A percentile compares a stretch with the other conserved stretches of the same genome.
Conservation (phyloP, 306 rosid species). For the Carpinus viminea region DNA sequence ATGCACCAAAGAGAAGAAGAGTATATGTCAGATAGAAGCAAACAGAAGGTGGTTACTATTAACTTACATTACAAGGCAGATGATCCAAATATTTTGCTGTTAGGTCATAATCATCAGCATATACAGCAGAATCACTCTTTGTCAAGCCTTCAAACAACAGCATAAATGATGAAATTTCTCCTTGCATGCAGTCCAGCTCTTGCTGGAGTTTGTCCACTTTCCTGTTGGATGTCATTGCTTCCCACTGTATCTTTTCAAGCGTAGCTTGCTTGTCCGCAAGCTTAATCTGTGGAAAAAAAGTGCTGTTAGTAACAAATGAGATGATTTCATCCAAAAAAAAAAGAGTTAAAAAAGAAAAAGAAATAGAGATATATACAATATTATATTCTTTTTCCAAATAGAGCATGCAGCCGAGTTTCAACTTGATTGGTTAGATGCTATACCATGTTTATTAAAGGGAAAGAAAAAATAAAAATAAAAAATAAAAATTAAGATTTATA, state of each 20-base stretch:
- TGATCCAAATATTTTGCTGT: conserved; percentile 27
- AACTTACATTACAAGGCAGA: conserved; percentile 45
- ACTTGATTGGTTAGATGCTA: not conserved
- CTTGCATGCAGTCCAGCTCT: conserved; percentile 43
- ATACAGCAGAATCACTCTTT: conserved; percentile 34
- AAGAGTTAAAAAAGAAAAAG: no score
- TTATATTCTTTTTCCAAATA: not conserved
- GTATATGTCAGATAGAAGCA: not conserved
- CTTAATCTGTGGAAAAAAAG: conserved; percentile 55
- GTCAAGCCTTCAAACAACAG: conserved; percentile 65
- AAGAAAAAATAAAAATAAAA: not conserved
- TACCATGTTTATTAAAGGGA: not conserved
- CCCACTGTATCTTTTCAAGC: conserved; percentile 85
- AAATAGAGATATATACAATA: not conserved
- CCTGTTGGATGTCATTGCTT: conserved; percentile 66
- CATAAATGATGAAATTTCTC: conserved; percentile 51
- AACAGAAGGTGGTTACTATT: not conserved
- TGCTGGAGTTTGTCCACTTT: conserved; percentile 51
- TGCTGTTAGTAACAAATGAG: conserved; percentile 3
- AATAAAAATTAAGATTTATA: not conserved
- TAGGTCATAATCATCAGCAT: conserved; percentile 35
- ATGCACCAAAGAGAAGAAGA: not conserved
- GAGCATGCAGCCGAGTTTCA: not conserved
- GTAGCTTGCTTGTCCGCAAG: conserved; percentile 99
- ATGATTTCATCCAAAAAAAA: not conserved